Percentiles rank a stretch among this genome's conserved stretches.
Conservation (phyloP, 495 filamentous ascomycete species). For the Penicillium riverlandense region DNA sequence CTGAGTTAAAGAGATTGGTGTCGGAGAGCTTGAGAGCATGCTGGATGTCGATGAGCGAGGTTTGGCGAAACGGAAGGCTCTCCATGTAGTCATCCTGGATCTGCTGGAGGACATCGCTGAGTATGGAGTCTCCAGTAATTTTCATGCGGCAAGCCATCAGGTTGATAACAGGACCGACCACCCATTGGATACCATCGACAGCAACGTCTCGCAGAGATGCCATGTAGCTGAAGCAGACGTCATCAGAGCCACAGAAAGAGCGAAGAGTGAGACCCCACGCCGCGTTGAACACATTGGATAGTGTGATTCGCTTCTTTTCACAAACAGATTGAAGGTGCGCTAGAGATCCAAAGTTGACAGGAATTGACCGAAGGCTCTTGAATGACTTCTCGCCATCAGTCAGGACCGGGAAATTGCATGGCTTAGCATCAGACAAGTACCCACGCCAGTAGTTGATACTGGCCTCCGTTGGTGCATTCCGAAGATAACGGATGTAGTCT, state of each 20-base stretch:
- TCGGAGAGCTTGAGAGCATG: slow-evolving; percentile 36
- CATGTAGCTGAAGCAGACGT: slow-evolving; percentile 49
- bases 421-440: slow-evolving; percentile 40
- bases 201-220: slow-evolving; percentile 44
- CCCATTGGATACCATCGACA: slow-evolving; percentile 35
- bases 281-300: slow-evolving; percentile 45
- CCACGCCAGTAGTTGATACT: slow-evolving; percentile 48
- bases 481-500: slow-evolving; percentile 44
- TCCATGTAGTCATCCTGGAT: slow-evolving; percentile 47
- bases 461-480: slow-evolving; percentile 22
- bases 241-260: slow-evolving; percentile 39
- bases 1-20: slow-evolving; percentile 34
- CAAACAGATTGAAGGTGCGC: slow-evolving; percentile 33
- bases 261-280: slow-evolving; percentile 48
- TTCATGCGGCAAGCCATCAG: slow-evolving; percentile 46
- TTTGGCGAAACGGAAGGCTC: slow-evolving; percentile 38
- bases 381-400: slow-evolving; percentile 20
- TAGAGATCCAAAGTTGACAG: slow-evolving; percentile 23
- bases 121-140: slow-evolving; percentile 11
- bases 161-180: slow-evolving; percentile 49
- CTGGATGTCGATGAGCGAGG: slow-evolving; percentile 48
- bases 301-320: slow-evolving; percentile 39
- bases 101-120: slow-evolving; percentile 25
- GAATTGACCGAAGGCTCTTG: slow-evolving; percentile 26
- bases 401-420: slow-evolving; percentile 45